A percentile compares a stretch with the other conserved stretches of the same genome.
Evolutionary conservation across 495 filamentous ascomycete genomes (phyloP).

Genomic region (Aspergillus nidulans): DNA sequence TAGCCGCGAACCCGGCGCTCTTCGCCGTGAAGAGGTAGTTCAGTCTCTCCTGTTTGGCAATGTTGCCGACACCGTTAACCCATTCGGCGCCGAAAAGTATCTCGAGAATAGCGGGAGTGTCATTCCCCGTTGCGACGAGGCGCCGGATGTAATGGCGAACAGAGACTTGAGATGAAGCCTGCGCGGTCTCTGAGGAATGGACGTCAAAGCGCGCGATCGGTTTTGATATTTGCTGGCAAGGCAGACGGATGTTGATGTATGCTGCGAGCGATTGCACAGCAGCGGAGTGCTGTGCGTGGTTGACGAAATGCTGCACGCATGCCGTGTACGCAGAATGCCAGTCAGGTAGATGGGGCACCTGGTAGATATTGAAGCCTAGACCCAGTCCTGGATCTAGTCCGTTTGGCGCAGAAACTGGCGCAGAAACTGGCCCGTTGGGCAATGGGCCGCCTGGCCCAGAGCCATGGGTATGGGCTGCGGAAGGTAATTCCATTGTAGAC

Average conservation of each 20-base stretch:
- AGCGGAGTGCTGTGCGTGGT: slow-evolving; percentile 72
- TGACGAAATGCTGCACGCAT: slow-evolving; percentile 83
- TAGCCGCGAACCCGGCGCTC: slow-evolving; percentile 78
- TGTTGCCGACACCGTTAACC: slow-evolving; percentile 65
- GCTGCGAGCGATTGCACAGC: slow-evolving; percentile 84
- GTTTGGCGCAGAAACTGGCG: background rate
- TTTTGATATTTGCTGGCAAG: slow-evolving; percentile 31
- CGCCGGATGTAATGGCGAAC: slow-evolving; percentile 87
- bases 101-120: slow-evolving; percentile 69
- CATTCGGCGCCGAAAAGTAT: slow-evolving; percentile 90
- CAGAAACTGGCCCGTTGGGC: background rate
- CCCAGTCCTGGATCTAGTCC: slow-evolving; percentile 7
- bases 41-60: slow-evolving; percentile 80
- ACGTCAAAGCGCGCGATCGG: slow-evolving; percentile 16
- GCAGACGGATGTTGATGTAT: slow-evolving; percentile 75
- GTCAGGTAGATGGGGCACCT: slow-evolving; percentile 63
- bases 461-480: background rate
- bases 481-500: slow-evolving; percentile 6
- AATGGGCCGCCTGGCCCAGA: background rate
- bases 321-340: slow-evolving; percentile 88
- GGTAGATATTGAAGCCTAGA: slow-evolving; percentile 30
- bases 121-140: slow-evolving; percentile 81
- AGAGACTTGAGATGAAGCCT: slow-evolving; percentile 49
- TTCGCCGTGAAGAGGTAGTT: slow-evolving; percentile 98
- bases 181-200: slow-evolving; percentile 6